Conservation (phyloP, 768 basidiomycete species). For the Panaeolus cyanescens region DNA sequence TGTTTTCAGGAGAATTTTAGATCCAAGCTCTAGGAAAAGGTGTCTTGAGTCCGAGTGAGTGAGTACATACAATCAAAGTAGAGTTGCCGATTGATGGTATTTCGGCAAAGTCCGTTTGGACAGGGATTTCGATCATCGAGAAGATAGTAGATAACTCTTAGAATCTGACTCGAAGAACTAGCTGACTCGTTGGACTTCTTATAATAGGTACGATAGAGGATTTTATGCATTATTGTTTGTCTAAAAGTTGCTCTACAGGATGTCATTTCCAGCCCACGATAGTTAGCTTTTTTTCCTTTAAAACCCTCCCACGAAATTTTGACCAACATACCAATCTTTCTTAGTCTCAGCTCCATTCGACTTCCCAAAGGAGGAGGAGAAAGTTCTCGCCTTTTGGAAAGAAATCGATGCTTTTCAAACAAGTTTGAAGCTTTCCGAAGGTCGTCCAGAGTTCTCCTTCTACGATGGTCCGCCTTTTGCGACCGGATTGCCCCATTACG, state of each 20-base stretch:
- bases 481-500: slow-evolving; percentile 95
- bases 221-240: no score
- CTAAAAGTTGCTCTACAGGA: slow-evolving; percentile 21
- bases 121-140: neutral
- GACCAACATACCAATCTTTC: slow-evolving; percentile 12
- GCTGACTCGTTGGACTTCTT: slow-evolving; percentile 1
- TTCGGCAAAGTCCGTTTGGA: neutral
- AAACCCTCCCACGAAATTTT: slow-evolving; percentile 4
- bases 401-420: slow-evolving; percentile 99
- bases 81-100: neutral
- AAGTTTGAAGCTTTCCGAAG: slow-evolving; percentile 88
- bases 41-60: no score
- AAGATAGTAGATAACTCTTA: slow-evolving; percentile 1
- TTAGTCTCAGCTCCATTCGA: slow-evolving; percentile 77
- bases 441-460: slow-evolving; percentile 89
- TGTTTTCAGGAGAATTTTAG: no score
- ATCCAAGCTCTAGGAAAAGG: no score
- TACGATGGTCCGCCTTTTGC: slow-evolving; percentile 98
- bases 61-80: neutral
- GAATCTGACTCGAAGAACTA: neutral
- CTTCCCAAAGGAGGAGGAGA: slow-evolving; percentile 88
- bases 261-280: slow-evolving; percentile 74
- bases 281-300: slow-evolving; percentile 48
- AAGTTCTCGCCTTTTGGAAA: slow-evolving; percentile 88
- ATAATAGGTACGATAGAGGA: no score